Base-by-base conservation (phyloP, 2,329 filamentous ascomycete species). In the Emergomyces africanus region DNA sequence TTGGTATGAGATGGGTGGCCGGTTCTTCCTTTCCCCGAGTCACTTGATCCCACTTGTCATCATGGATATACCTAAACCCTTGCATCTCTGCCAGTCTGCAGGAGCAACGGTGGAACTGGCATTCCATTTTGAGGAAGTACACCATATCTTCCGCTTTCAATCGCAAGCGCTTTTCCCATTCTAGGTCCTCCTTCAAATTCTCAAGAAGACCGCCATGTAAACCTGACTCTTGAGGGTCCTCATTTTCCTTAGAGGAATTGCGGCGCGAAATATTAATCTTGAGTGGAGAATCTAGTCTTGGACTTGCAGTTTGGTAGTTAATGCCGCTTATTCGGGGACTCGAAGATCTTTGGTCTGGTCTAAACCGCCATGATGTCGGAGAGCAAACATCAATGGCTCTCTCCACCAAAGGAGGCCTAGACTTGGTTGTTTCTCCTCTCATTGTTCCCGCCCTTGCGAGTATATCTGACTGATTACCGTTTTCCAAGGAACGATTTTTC, bases 101-200 rank as follows among this genome's bases (percentile, higher is more conserved):
- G 8, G 75, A 73, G 65, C 77, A 79, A 57, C 71, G 69, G 59
- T 75, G 70, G 61, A 79, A 78, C 62, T 78, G 75, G 59, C 77
- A 79, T 63, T 79, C 75, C 66, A 78, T 74, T 51, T 75, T 75
- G 69, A 79, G 65, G 61, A 77, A 78, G 37, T 78, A 68, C 2
- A 84, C 74, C 71, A 83, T 77, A 35, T 83, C 81, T 63, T 84
- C 78, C 0, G 81, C 81, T 33, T 79, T 75, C 58, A 72, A 69
- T 61, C 81, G 75, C 58, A 78, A 70, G 50, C 74, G 74, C 64
- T 74, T 76, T 68, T 85, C 82, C 35, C 70, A 69, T 30, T 72
- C 67, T 3, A 85, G 72, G 59, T 83, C 77, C 49, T 80, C 74
- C 60, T 78, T 74, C 12, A 78, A 62, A 2, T 71, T 66, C 2